phyloP scores from a whole-genome alignment of 2,329 filamentous ascomycete species.

The Ophiocordyceps camponoti-floridani region DNA sequence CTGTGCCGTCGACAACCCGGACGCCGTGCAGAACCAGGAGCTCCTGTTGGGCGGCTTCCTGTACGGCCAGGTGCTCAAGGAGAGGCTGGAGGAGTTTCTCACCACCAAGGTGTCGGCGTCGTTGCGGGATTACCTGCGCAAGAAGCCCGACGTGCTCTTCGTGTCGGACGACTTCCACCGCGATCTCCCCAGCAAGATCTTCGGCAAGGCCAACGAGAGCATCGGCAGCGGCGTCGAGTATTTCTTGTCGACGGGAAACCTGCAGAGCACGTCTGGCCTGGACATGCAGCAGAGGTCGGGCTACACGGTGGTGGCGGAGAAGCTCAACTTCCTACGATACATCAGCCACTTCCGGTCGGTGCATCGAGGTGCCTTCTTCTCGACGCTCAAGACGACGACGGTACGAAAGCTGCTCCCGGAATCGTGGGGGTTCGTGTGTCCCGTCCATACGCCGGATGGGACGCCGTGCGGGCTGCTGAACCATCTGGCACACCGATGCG shows the following conservation, averaged over 20 bases:
- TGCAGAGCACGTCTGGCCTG: constrained; percentile 77
- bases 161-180: constrained; percentile 58
- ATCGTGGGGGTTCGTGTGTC: constrained; percentile 95
- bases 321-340: constrained; percentile 97
- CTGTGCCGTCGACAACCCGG: constrained; percentile 85
- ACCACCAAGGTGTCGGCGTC: constrained; percentile 30
- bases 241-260: constrained; percentile 88
- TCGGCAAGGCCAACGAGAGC: constrained; percentile 72
- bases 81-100: constrained; percentile 80
- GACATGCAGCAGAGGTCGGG: constrained; percentile 90
- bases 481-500: constrained; percentile 88
- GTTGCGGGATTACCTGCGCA: constrained; percentile 38
- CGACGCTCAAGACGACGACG: constrained; percentile 89
- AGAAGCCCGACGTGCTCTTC: constrained; percentile 49
- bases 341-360: constrained; percentile 99
- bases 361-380: constrained; percentile 96
- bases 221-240: constrained; percentile 79
- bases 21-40: constrained; percentile 93
- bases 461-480: constrained; percentile 87
- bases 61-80: constrained; percentile 91
- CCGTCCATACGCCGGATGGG: constrained; percentile 94
- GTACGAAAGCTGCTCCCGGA: constrained; percentile 91
- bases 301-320: constrained; percentile 92
- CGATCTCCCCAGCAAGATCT: constrained; percentile 63
- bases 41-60: constrained; percentile 83